Base-by-base conservation (phyloP, 2,329 filamentous ascomycete genomes). In the Sporothrix humicola region DNA sequence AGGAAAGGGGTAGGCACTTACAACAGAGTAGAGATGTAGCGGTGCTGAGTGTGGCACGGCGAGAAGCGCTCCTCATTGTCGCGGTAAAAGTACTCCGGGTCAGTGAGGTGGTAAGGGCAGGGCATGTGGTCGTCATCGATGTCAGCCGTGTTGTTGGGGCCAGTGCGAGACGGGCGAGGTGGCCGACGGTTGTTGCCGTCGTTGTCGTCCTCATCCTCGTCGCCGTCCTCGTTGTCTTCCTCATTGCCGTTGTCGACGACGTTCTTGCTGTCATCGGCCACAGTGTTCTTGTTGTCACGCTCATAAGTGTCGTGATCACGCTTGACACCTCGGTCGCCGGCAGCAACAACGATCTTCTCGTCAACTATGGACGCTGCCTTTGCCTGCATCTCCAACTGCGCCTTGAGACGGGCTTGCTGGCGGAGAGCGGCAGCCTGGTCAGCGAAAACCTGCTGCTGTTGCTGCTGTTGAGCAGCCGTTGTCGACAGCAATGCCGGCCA, bases 11-110 rank as follows among this genome's bases (percentile, higher is more conserved):
- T 9, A 8, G 2, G 13, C 8, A 77, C 80, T 78, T 75, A 81
- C 80, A 81, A 78, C 7, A 82, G 75, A n/a, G 79, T 80, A 7
- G 80, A 81, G 46, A 82, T 80, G 56, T 80, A 78, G 61, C 76
- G 74, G 73, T 82, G 81, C 20, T 75, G 61, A 1, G 80, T 80
- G 65, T 81, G 79, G 74, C 81, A 82, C 1, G 79, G 77, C 4
- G 74, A 75, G 73, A 79, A 82, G 52, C 78, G 80, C 20, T 79
- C 77, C 17, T 77, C 75, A 26, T 75, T 78, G 17, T 76, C 76
- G 26, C 76, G 76, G 58, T 78, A 77, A 68, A 73, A 78, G 42
- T 76, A 74, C 26, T 73, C 74, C 68, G 79, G 78, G 69, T 77
- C 72, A 4, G 72, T 46, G 2, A 68, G n/a, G 50, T 73, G 71